phyloP scores from a whole-genome alignment of 192 early-diverging fungal species.

The Coemansia sp. region DNA sequence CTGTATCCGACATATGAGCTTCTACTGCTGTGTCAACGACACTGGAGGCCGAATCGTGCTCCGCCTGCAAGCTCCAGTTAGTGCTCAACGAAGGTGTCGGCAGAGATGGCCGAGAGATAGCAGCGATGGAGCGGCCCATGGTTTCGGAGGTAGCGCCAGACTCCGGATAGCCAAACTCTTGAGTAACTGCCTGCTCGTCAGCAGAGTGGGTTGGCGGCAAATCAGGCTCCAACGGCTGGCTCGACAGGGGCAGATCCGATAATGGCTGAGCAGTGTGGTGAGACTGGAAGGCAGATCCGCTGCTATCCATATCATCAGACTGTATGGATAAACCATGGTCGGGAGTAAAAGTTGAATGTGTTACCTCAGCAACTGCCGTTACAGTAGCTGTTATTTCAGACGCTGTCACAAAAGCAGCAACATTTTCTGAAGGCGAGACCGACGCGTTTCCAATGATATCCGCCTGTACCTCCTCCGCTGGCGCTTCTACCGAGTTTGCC shows the following conservation, averaged over 20 bases:
- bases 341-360: not conserved
- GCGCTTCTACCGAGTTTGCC: not conserved
- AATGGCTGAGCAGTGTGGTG: not conserved
- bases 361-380: not conserved
- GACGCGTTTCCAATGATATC: not conserved
- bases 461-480: not conserved
- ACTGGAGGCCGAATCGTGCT: conserved; percentile 21
- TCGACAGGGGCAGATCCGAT: not conserved
- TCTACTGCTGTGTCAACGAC: conserved; percentile 9
- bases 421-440: not conserved
- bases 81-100: conserved; percentile 14
- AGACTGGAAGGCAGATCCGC: not conserved
- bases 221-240: not conserved
- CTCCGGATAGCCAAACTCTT: not conserved
- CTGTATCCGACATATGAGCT: conserved; percentile 2
- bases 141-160: not conserved
- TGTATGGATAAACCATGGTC: not conserved
- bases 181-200: not conserved
- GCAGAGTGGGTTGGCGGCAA: not conserved
- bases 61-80: conserved; percentile 25
- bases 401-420: not conserved
- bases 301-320: not conserved
- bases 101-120: not conserved
- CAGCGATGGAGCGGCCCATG: conserved; percentile 9
- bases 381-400: not conserved